phyloP scores from a whole-genome alignment of 257 asterid genomes.

The Catharanthus roseus region DNA sequence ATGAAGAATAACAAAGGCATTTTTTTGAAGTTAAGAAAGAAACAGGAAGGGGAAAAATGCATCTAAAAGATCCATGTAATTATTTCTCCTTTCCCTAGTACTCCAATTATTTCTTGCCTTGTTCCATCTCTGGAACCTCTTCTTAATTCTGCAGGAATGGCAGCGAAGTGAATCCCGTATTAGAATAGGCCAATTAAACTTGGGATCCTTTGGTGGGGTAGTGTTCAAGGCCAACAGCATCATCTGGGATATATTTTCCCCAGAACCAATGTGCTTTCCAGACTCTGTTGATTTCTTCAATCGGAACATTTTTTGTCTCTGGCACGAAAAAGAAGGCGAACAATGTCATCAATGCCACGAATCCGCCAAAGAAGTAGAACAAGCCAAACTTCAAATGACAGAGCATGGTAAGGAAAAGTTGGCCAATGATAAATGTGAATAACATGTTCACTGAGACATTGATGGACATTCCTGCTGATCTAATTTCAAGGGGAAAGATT shows the following conservation, averaged over 20 bases:
- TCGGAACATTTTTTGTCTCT: constrained; percentile 45
- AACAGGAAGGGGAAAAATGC: not conserved
- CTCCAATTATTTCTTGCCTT: not conserved
- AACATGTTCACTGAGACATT: constrained; percentile 44
- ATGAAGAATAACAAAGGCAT: not conserved
- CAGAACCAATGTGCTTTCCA: constrained; percentile 57
- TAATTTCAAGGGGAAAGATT: constrained; percentile 47
- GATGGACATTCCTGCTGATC: constrained; percentile 48
- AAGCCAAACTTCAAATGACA: constrained; percentile 42
- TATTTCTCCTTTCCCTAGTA: not conserved
- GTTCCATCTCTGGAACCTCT: not conserved
- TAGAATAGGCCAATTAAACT: not conserved
- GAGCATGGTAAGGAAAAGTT: constrained; percentile 36
- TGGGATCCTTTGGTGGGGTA: constrained; percentile 1
- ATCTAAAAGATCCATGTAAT: no score
- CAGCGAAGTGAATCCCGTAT: not conserved
- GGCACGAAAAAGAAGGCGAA: constrained; percentile 41
- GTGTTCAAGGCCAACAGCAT: constrained; percentile 38
- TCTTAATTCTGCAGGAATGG: not conserved
- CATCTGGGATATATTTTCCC: constrained; percentile 40
- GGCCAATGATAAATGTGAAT: constrained; percentile 45
- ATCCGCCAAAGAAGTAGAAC: constrained; percentile 42
- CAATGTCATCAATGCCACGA: constrained; percentile 35
- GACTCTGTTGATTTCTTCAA: constrained; percentile 45
- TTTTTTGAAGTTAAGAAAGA: not conserved